Evolutionary conservation across 129 eudicot species (phyloP), one percentile per base, ranked within the genome.

Genomic region (Pseudognaphalium luteoalbum): DNA sequence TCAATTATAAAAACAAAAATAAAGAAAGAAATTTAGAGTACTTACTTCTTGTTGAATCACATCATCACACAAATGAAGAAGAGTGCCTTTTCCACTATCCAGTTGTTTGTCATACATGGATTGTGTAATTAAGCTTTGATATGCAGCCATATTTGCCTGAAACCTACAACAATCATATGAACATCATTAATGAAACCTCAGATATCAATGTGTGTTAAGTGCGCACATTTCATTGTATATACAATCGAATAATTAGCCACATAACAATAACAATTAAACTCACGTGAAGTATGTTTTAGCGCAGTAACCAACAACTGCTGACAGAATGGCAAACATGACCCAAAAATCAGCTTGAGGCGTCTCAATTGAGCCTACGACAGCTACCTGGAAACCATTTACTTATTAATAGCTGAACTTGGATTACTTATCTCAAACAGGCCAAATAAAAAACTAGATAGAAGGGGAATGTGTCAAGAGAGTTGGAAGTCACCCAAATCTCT

Each of bases 51-150:
- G 99, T 76, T 94, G 99, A 81, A 94, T 89, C 22, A 94, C 99
- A 70, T 94, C 97, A 86, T 94, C 99, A 52, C 99, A 94, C 72
- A 94, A 80, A 82, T 94, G 99, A 82, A 94, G 99, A 85, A 94
- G 97, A 75, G 99, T 94, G 84, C 99, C 97, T 76, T 73, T 89
- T 85, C 99, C 99, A 78, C 99, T 94, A 77, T 94, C 99, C 63
- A 94, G 76, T 71, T 94, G 99, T 80, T 94, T 94, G 82, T 94
- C 99, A 75, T 94, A 94, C 99, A 94, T 94, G 72, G 99, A 94
- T 75, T 89, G 96, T 21, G 99, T 94, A 72, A 91, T 89, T 64
- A 94, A 82, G 83, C 83, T 94, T 85, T 86, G 97, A 81, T 91
- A 94, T 19, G 89, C 80, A 71, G 78, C 90, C 96, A 94, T 82